Conservation (phyloP, 2,329 filamentous ascomycete genomes). For the Raffaelea deltoideospora region DNA sequence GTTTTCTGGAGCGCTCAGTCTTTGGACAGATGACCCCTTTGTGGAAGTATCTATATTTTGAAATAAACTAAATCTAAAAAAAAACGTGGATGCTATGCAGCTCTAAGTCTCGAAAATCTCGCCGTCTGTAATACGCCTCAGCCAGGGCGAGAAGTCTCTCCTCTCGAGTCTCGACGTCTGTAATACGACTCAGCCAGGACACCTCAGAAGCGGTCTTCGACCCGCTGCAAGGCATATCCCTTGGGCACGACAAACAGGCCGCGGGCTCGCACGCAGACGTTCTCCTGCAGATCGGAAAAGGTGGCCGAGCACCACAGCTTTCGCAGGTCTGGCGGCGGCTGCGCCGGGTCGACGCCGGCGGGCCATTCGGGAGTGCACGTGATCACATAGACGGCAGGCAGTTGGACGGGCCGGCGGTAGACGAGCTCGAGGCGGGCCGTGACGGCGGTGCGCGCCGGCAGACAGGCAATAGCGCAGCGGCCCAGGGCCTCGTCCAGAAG, state of each 20-base stretch:
- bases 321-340: slow-evolving; percentile 15
- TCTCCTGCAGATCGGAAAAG: slow-evolving; percentile 39
- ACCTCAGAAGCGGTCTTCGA: slow-evolving; percentile 7
- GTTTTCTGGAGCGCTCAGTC: too few species aligned
- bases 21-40: too few species aligned
- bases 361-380: slow-evolving; percentile 27
- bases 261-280: slow-evolving; percentile 40
- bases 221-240: slow-evolving; percentile 18
- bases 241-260: slow-evolving; percentile 45
- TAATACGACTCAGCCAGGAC: too few species aligned
- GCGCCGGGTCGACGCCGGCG: slow-evolving; percentile 13
- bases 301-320: slow-evolving; percentile 38
- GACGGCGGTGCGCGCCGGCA: slow-evolving; percentile 34
- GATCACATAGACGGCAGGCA: slow-evolving; percentile 49
- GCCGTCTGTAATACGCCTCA: too few species aligned
- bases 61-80: too few species aligned
- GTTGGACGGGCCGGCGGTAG: slow-evolving; percentile 46
- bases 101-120: too few species aligned
- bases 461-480: slow-evolving; percentile 37
- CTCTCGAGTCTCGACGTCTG: too few species aligned
- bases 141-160: too few species aligned
- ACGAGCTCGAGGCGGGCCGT: slow-evolving; percentile 42
- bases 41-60: too few species aligned
- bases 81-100: too few species aligned
- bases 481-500: slow-evolving; percentile 55